These are phyloP conservation scores for Jatropha curcas DNA, from an alignment of 345 rosid genomes.

Conservation along the genomic window DNA sequence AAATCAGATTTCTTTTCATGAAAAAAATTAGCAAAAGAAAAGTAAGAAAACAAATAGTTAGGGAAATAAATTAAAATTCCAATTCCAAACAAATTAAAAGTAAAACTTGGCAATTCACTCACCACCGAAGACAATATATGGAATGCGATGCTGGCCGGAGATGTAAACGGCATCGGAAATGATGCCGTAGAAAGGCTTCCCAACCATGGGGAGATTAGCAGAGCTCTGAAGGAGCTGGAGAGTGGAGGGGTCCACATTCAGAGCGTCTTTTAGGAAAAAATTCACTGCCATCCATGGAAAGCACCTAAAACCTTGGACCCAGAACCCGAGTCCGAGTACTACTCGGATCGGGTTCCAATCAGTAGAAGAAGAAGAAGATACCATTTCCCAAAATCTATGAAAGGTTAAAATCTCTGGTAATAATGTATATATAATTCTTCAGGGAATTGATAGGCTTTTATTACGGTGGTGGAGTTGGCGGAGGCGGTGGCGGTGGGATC, in stretches of 20 bases:
- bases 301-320: conserved; percentile 86
- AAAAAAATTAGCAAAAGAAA: too few relatives aligned
- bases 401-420: neutral
- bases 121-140: conserved; percentile 95
- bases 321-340: conserved; percentile 72
- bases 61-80: too few relatives aligned
- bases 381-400: too few relatives aligned
- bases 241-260: conserved; percentile 70
- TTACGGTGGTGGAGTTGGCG: too few relatives aligned
- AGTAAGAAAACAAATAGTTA: too few relatives aligned
- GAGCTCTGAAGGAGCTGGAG: conserved; percentile 84
- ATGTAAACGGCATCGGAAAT: conserved; percentile 74
- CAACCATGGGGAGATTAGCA: conserved; percentile 88
- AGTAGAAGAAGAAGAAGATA: neutral
- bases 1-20: too few relatives aligned
- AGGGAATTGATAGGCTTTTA: neutral
- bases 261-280: conserved; percentile 81
- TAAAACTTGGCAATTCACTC: conserved; percentile 1
- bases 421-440: too few relatives aligned
- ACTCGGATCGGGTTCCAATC: conserved; percentile 33
- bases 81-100: too few relatives aligned
- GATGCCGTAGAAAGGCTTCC: conserved; percentile 77
- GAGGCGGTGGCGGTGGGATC: neutral
- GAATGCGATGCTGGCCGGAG: conserved; percentile 81
- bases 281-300: conserved; percentile 85